Conservation (phyloP, 2,329 filamentous ascomycete species). For the Sclerotinia glacialis region DNA sequence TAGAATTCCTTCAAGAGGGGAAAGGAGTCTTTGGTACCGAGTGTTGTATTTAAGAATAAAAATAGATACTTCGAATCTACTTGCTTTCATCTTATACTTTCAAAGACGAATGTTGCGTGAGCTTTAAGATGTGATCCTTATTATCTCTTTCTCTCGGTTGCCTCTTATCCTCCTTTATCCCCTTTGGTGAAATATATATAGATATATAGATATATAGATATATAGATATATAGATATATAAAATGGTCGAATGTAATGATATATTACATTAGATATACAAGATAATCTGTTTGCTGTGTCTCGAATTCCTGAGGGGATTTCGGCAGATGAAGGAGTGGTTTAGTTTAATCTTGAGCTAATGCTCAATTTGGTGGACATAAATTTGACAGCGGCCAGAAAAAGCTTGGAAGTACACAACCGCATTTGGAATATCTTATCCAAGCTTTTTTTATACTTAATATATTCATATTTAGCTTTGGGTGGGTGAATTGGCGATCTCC, state of each 20-base stretch:
- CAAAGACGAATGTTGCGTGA: not conserved
- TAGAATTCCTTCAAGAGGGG: not conserved
- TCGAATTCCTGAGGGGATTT: constrained; percentile 5
- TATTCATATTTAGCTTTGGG: not conserved
- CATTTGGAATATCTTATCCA: not conserved
- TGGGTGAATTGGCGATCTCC: constrained; percentile 13
- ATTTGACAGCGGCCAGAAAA: constrained; percentile 3
- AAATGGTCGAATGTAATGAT: not conserved
- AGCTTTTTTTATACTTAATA: not conserved
- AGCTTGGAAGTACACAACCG: not conserved
- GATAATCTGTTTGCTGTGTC: not conserved
- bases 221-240: no score
- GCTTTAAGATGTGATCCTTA: not conserved
- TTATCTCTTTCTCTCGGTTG: not conserved
- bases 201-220: no score
- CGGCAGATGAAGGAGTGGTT: constrained; percentile 14
- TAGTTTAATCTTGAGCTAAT: constrained; percentile 4
- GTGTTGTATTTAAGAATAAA: no score
- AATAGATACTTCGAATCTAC: not conserved
- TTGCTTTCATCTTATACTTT: not conserved
- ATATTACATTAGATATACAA: not conserved
- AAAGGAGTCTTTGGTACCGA: no score
- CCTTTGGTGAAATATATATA: not conserved
- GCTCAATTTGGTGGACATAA: constrained; percentile 6
- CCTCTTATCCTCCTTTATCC: not conserved